Evolutionary conservation across 176 grass and related monocot genomes (phyloP).

Genomic region (Oryza brachyantha): DNA sequence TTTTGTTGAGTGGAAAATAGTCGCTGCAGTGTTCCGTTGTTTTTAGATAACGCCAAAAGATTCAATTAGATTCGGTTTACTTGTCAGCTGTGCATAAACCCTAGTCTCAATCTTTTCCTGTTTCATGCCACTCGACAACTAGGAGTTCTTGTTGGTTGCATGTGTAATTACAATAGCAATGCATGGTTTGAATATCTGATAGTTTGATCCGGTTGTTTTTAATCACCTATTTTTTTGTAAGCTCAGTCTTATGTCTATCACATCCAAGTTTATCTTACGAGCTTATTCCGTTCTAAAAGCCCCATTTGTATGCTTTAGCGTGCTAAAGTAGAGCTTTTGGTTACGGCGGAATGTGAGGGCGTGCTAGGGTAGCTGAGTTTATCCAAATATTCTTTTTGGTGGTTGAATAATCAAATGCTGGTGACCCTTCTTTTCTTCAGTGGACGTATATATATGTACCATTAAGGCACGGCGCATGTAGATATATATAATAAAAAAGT

Average conservation of each 20-base stretch:
- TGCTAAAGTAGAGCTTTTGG: background rate
- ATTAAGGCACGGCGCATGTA: background rate
- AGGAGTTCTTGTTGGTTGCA: constrained; percentile 14
- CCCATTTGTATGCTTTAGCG: background rate
- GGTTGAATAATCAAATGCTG: background rate
- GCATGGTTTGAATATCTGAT: background rate
- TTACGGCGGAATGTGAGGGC: background rate
- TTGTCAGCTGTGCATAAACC: constrained; percentile 23
- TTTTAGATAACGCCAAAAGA: background rate
- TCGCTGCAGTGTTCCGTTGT: background rate
- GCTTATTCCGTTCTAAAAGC: background rate
- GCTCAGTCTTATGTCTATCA: background rate
- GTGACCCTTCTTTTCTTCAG: background rate
- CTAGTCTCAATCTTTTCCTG: background rate
- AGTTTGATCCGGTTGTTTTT: constrained; percentile 9
- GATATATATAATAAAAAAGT: background rate
- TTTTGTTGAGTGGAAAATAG: constrained; percentile 20
- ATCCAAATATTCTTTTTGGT: background rate
- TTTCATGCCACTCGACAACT: background rate
- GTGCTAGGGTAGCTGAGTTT: background rate
- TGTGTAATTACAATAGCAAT: constrained; percentile 37
- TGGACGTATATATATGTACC: background rate
- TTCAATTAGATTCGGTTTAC: constrained; percentile 32
- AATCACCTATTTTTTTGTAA: background rate
- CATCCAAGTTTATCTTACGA: background rate